Conservation (phyloP, 352 stramenopile genomes). For the Thraustotheca clavata region DNA sequence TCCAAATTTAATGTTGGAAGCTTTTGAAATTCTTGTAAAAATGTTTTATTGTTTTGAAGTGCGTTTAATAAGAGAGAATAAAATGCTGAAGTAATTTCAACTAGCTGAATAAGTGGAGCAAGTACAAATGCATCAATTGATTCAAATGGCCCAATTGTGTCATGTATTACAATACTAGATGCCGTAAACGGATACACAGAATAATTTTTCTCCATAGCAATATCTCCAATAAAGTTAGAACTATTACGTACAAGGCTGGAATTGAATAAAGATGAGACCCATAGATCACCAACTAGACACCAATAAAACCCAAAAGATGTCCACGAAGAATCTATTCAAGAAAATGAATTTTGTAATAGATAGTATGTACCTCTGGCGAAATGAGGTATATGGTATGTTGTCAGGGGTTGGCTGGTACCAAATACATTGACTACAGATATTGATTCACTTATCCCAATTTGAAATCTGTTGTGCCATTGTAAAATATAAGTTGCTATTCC, state of each 20-base stretch:
- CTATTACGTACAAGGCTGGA: too few relatives aligned
- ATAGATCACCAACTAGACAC: too few relatives aligned
- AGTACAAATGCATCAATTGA: background rate
- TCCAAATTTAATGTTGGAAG: background rate
- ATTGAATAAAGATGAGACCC: too few relatives aligned
- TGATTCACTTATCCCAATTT: slow-evolving; percentile 7
- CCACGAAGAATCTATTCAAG: too few relatives aligned
- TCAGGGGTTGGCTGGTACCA: background rate
- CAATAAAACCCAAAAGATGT: too few relatives aligned
- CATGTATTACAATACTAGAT: background rate
- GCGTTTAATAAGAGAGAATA: background rate
- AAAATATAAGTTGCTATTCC: background rate
- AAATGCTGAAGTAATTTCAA: background rate
- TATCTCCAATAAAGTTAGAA: too few relatives aligned
- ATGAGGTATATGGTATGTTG: too few relatives aligned
- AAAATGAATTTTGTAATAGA: too few relatives aligned
- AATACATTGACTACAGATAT: background rate
- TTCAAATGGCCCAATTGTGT: background rate
- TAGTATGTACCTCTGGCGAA: too few relatives aligned
- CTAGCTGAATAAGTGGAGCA: background rate
- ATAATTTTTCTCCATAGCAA: background rate
- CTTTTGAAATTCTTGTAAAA: background rate
- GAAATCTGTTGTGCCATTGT: slow-evolving; percentile 1
- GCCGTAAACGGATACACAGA: background rate
- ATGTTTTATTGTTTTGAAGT: background rate